A percentile compares a stretch with the other conserved stretches of the same genome.
phyloP scores from a whole-genome alignment of 1,139 yeast species.

The Pichia sp. region DNA sequence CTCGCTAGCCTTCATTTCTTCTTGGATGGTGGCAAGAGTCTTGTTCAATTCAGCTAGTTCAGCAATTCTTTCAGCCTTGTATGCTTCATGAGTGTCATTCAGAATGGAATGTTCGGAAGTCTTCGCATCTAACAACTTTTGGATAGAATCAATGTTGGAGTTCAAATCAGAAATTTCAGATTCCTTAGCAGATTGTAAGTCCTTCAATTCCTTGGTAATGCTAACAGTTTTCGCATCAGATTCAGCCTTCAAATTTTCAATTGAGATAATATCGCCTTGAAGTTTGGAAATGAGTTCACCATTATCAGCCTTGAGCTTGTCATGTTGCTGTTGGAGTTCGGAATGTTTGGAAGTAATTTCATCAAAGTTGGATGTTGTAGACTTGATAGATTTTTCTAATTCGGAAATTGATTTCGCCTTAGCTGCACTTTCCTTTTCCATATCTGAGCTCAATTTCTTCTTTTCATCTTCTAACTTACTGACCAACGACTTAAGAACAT shows the following conservation, averaged over 20 bases:
- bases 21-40: not conserved
- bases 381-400: not conserved
- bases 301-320: not conserved
- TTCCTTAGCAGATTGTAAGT: conserved; percentile 3
- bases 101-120: conserved; percentile 1
- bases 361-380: not conserved
- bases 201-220: conserved; percentile 4
- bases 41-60: conserved; percentile 5
- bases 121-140: conserved; percentile 3
- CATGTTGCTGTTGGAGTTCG: conserved; percentile 1
- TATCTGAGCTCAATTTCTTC: not conserved
- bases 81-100: not conserved
- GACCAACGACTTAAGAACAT: not conserved
- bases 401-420: conserved; percentile 1
- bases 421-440: not conserved
- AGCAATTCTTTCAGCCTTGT: not conserved
- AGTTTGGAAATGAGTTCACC: not conserved
- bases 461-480: conserved; percentile 1
- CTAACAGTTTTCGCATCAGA: not conserved
- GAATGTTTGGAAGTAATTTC: not conserved
- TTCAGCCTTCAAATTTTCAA: not conserved
- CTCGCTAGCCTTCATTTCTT: conserved; percentile 6
- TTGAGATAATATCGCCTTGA: not conserved
- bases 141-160: not conserved
- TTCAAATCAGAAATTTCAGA: conserved; percentile 5